Conservation (phyloP, 2,329 filamentous ascomycete species). For the Talaromyces sp. region DNA sequence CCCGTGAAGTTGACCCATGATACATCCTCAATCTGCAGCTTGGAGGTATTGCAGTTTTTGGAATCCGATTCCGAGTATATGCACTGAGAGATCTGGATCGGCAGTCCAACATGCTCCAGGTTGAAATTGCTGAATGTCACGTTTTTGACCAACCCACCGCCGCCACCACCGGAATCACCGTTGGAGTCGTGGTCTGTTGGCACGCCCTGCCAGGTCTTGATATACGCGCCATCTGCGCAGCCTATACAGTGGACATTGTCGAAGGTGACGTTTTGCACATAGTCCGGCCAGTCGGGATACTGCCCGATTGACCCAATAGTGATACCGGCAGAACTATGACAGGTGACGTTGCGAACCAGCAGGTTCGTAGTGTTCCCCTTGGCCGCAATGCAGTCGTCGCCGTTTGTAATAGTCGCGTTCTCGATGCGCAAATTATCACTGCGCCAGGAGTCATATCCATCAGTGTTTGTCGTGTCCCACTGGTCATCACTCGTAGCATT, state of each 20-base stretch:
- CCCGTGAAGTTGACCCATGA: constrained; percentile 49
- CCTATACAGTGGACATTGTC: constrained; percentile 22
- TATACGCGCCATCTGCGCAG: constrained; percentile 19
- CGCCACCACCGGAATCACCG: constrained; percentile 19
- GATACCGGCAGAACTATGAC: constrained; percentile 33
- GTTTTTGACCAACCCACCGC: constrained; percentile 19
- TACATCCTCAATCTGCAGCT: constrained; percentile 43
- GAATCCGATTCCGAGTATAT: constrained; percentile 15
- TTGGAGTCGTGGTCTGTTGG: constrained; percentile 16
- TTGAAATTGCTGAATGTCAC: constrained; percentile 19
- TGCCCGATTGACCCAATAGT: constrained; percentile 38
- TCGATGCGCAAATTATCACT: constrained; percentile 42
- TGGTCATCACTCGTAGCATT: constrained; percentile 42
- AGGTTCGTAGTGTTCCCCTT: constrained; percentile 40
- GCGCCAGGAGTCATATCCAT: constrained; percentile 50
- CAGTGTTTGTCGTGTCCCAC: constrained; percentile 47
- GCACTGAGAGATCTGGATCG: constrained; percentile 23
- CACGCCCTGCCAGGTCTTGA: constrained; percentile 24
- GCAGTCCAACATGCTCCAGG: constrained; percentile 18
- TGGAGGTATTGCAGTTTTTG: constrained; percentile 5
- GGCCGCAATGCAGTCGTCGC: constrained; percentile 37
- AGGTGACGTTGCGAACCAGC: constrained; percentile 34
- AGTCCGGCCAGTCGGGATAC: constrained; percentile 28
- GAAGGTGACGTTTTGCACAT: constrained; percentile 35
- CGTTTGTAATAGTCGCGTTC: constrained; percentile 40